A percentile compares a stretch with the other conserved stretches of the same genome.
Conservation (phyloP, 768 basidiomycete species). For the Leucosporidium creatinivorum region DNA sequence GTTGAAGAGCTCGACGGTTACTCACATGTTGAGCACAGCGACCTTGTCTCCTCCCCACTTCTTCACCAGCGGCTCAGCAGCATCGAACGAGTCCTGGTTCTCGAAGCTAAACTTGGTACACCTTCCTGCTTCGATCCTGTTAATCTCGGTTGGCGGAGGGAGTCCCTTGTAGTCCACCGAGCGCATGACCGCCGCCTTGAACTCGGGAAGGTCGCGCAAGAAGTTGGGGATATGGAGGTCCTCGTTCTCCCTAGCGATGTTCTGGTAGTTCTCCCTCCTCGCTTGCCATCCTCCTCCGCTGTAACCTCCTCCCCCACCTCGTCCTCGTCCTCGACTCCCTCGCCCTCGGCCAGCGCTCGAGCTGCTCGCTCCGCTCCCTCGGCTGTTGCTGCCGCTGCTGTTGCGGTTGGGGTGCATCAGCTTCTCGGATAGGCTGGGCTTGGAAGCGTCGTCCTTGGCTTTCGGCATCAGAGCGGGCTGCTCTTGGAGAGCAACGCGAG, state of each 20-base stretch:
- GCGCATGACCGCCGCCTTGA: background rate
- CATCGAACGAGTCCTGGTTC: background rate
- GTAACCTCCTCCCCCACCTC: background rate
- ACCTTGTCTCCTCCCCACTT: background rate
- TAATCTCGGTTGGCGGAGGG: background rate
- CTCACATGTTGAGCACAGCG: conserved; percentile 1
- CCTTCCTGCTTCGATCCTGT: background rate
- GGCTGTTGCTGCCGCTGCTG: no score
- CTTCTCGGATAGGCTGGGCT: no score
- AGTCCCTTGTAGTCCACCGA: background rate
- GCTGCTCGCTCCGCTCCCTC: no score
- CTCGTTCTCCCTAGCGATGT: background rate
- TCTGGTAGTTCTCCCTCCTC: background rate
- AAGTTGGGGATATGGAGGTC: background rate
- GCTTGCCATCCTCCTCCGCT: background rate
- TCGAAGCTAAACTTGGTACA: background rate
- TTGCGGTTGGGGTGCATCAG: no score
- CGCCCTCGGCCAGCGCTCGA: background rate
- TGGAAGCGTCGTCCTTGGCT: no score
- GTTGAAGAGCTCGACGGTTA: background rate
- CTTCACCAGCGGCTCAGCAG: background rate
- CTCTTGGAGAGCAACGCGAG: no score
- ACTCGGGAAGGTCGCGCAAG: background rate
- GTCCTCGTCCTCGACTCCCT: background rate
- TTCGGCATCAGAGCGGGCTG: no score